Base-by-base conservation (phyloP, 805 yeast species). In the Starmerella vitae region DNA sequence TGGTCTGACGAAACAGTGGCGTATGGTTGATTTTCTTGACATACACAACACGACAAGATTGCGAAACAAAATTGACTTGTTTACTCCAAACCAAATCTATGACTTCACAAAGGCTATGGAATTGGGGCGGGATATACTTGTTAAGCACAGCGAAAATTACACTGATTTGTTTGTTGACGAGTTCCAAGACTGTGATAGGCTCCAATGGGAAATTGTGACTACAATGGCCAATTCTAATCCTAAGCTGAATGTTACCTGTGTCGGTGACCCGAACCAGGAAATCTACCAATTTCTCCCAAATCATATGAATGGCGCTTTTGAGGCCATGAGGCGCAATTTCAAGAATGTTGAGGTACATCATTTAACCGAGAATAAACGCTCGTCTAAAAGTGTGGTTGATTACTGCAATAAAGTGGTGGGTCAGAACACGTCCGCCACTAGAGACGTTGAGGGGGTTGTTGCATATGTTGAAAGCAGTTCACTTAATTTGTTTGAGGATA, bases 141-240 rank as follows among this genome's bases (percentile, higher is more conserved):
- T 19, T 3, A 18, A 9, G 14, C 36, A 32, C n/a, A 59, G 63
- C 36, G 7, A 8, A 7, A 27, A 13, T 8, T 58, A 83, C 3
- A 61, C 71, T 47, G 88, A 83, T 53, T 82, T 85, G 0, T 62
- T 88, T 18, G 81, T 88, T 7, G 98, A 88, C 60, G 98, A 88
- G 59, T 88, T 84, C 52, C 97, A 88, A 60, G 98, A 91, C 52
- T 83, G 42, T 30, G 27, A 42, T 27, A 4, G n/a, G 7, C n/a
- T 20, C 22, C 49, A 46, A 30, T 47, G 47, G 47, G 17, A 24
- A 24, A 30, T 47, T 4, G 39, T 42, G 15, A 17, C 20, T 20
- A 26, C 46, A 17, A 12, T 45, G 13, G 12, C 19, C 9, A 15
- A 8, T 10, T 24, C 17, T 8, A 14, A 32, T 12, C 41, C 42